Evolutionary conservation across 768 basidiomycete genomes (phyloP).

Genomic region (Tricholoma flavovirens): DNA sequence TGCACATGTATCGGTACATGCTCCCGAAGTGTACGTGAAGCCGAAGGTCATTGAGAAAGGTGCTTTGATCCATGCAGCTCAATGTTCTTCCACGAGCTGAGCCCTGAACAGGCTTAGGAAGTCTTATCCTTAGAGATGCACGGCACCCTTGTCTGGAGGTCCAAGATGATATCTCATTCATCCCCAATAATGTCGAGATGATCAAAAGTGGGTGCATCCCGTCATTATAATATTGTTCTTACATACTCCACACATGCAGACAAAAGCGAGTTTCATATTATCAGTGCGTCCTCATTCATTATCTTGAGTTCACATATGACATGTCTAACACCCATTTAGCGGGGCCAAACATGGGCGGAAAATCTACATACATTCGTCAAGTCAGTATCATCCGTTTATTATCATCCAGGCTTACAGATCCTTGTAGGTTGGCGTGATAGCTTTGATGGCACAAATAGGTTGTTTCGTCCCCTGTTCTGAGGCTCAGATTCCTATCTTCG

Average conservation of each 20-base stretch:
- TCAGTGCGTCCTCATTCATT: conserved; percentile 49
- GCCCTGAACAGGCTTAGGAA: conserved; percentile 57
- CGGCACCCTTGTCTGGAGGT: conserved; percentile 96
- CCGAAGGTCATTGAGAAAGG: conserved; percentile 78
- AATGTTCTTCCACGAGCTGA: background rate
- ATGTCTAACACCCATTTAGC: conserved; percentile 36
- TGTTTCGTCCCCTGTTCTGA: conserved; percentile 91
- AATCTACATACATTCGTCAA: conserved; percentile 94
- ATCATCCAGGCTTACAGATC: background rate
- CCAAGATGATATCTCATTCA: conserved; percentile 92
- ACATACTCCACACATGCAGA: conserved; percentile 31
- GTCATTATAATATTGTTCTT: background rate
- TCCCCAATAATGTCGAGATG: conserved; percentile 95
- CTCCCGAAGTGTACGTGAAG: conserved; percentile 84
- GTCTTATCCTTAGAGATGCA: conserved; percentile 76
- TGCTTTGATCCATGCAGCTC: conserved; percentile 18
- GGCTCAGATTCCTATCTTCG: conserved; percentile 87
- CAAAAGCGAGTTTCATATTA: conserved; percentile 90
- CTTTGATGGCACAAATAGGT: conserved; percentile 92
- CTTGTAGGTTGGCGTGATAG: conserved; percentile 79
- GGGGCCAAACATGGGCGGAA: conserved; percentile 99
- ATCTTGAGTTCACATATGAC: background rate
- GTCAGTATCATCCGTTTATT: conserved; percentile 26
- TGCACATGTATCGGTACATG: conserved; percentile 85
- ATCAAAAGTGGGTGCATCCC: conserved; percentile 56